phyloP scores from a whole-genome alignment of 257 asterid genomes.

The Scutellaria barbata region DNA sequence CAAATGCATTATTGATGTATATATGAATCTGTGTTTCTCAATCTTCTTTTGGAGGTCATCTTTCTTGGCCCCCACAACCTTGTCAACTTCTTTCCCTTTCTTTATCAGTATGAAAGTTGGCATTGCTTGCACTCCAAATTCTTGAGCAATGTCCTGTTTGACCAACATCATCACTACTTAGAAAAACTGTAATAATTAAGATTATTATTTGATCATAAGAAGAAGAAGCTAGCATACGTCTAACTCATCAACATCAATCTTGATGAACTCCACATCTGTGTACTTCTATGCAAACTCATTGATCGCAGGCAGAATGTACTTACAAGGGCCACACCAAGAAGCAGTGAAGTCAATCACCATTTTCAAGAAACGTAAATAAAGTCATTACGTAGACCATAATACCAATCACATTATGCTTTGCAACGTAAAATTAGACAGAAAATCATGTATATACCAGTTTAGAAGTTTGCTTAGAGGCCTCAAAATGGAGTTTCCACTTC shows the following conservation, averaged over 20 bases:
- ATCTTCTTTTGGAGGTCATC: constrained; percentile 53
- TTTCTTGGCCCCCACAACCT: constrained; percentile 54
- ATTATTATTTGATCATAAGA: constrained; percentile 3
- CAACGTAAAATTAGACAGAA: too few relatives aligned
- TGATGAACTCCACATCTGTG: constrained; percentile 65
- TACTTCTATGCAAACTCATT: constrained; percentile 57
- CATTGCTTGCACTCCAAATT: constrained; percentile 64
- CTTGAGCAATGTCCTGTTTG: constrained; percentile 68
- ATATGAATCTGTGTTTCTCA: constrained; percentile 54
- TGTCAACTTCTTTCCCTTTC: constrained; percentile 67
- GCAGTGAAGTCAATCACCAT: constrained; percentile 75
- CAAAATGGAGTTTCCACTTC: constrained; percentile 62
- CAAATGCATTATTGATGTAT: constrained; percentile 1
- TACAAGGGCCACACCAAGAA: constrained; percentile 78
- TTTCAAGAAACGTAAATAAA: constrained; percentile 35
- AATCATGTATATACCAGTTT: constrained; percentile 55
- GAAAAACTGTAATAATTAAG: background rate
- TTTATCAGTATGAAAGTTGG: constrained; percentile 69
- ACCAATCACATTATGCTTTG: too few relatives aligned
- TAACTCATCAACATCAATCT: constrained; percentile 73
- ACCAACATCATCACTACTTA: background rate
- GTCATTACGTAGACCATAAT: background rate
- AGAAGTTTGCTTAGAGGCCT: constrained; percentile 56
- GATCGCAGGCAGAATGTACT: constrained; percentile 52
- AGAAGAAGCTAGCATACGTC: constrained; percentile 45